Percentiles rank a stretch among this genome's conserved stretches.
phyloP scores from a whole-genome alignment of 2,329 filamentous ascomycete species.

The Fusarium buxicola region DNA sequence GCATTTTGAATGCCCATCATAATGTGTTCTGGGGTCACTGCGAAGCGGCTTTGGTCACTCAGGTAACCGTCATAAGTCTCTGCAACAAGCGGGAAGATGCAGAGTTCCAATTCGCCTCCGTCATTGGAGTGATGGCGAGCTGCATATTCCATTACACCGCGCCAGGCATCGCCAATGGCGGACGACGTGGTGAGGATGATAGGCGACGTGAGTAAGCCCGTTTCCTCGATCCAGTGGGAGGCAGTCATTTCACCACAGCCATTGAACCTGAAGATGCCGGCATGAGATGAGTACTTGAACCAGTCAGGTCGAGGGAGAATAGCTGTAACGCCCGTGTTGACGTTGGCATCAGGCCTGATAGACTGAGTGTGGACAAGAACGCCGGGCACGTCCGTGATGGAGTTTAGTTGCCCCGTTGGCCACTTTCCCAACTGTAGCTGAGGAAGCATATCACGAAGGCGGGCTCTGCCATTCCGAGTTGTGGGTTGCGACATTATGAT shows the following conservation, averaged over 20 bases:
- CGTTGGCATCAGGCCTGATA: constrained; percentile 51
- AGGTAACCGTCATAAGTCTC: constrained; percentile 74
- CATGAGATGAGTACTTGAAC: constrained; percentile 58
- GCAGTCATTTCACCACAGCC: constrained; percentile 73
- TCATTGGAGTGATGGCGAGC: constrained; percentile 58
- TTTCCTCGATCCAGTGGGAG: constrained; percentile 70
- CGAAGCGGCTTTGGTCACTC: constrained; percentile 67
- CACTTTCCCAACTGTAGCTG: constrained; percentile 57
- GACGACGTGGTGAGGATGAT: constrained; percentile 71
- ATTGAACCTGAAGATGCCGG: constrained; percentile 71
- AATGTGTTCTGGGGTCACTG: constrained; percentile 65
- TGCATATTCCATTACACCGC: constrained; percentile 68
- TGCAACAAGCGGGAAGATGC: constrained; percentile 67
- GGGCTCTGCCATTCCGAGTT: constrained; percentile 2
- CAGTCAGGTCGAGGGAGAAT: constrained; percentile 60
- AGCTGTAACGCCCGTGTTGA: constrained; percentile 64
- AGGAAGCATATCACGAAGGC: constrained; percentile 59
- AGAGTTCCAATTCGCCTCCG: constrained; percentile 61
- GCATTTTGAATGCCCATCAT: constrained; percentile 65
- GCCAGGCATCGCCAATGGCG: constrained; percentile 67
- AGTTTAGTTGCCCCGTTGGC: constrained; percentile 59
- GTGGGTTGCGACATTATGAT: constrained; percentile 5
- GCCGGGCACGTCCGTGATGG: constrained; percentile 63
- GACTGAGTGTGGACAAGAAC: constrained; percentile 61
- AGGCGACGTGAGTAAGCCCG: constrained; percentile 68